Percentiles rank a stretch among this genome's conserved stretches.
Conservation (phyloP, 495 filamentous ascomycete species). For the Aspergillus panamensis region DNA sequence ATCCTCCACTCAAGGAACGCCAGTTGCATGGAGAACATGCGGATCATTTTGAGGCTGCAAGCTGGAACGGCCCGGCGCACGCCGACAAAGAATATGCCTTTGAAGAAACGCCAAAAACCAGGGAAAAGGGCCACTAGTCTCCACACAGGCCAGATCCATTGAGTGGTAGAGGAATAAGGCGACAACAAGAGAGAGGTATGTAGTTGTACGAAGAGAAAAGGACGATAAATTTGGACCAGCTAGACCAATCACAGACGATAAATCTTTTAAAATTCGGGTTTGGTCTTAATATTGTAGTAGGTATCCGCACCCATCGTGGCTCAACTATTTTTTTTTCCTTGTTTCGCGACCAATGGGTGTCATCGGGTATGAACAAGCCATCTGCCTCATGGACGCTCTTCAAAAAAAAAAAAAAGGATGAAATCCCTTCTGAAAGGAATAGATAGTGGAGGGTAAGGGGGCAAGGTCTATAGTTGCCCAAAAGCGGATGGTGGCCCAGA, state of each 20-base stretch:
- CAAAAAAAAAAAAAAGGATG: conserved; percentile 7
- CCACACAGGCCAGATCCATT: conserved; percentile 21
- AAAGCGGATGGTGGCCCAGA: conserved; percentile 30
- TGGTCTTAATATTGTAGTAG: conserved; percentile 11
- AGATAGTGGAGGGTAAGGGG: conserved; percentile 13
- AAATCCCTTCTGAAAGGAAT: conserved; percentile 22
- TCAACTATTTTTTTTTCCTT: conserved; percentile 12
- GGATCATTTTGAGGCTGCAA: conserved; percentile 53
- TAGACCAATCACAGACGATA: conserved; percentile 37
- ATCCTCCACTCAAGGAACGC: conserved; percentile 39
- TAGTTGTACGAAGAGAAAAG: conserved; percentile 19
- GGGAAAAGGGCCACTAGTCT: conserved; percentile 25
- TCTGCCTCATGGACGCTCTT: conserved; percentile 25
- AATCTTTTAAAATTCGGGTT: conserved; percentile 17
- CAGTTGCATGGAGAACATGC: conserved; percentile 39
- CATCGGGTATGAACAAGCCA: conserved; percentile 27
- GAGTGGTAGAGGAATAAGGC: conserved; percentile 19
- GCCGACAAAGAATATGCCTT: conserved; percentile 39
- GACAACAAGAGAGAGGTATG: conserved; percentile 7
- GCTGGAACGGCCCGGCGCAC: conserved; percentile 52
- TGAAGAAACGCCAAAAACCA: conserved; percentile 41
- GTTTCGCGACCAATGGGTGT: conserved; percentile 4
- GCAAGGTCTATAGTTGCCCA: conserved; percentile 24
- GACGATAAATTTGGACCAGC: conserved; percentile 10
- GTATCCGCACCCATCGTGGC: conserved; percentile 12